phyloP scores from a whole-genome alignment of 352 stramenopile genomes.

The Paralagenidium karlingii region DNA sequence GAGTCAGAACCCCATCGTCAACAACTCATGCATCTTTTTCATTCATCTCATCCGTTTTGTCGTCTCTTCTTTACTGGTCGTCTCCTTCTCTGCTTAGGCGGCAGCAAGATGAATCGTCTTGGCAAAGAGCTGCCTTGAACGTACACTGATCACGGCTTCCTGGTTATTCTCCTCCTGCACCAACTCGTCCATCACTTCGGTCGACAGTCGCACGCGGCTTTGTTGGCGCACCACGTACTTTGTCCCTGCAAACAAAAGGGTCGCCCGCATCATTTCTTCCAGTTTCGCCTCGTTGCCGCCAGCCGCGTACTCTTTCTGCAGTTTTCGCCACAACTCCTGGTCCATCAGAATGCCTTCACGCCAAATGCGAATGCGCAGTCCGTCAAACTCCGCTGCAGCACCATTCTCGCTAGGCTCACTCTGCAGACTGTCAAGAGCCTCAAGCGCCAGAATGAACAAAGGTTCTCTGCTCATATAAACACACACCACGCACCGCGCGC shows the following conservation, averaged over 20 bases:
- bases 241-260: slow-evolving; percentile 51
- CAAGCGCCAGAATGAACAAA: slow-evolving; percentile 60
- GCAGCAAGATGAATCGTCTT: slow-evolving; percentile 69
- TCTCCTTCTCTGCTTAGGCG: too few relatives aligned
- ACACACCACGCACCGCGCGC: too few relatives aligned
- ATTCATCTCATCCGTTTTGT: too few relatives aligned
- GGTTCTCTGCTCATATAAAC: too few relatives aligned
- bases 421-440: slow-evolving; percentile 44
- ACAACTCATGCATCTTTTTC: too few relatives aligned
- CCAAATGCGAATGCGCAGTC: slow-evolving; percentile 32
- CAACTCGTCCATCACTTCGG: slow-evolving; percentile 50
- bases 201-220: slow-evolving; percentile 17
- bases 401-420: slow-evolving; percentile 9
- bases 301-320: slow-evolving; percentile 34
- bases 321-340: slow-evolving; percentile 31
- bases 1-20: too few relatives aligned
- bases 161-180: slow-evolving; percentile 17
- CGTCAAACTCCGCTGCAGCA: slow-evolving; percentile 22
- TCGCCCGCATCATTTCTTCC: slow-evolving; percentile 49
- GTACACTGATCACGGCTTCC: slow-evolving; percentile 33
- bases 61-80: too few relatives aligned
- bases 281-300: slow-evolving; percentile 49
- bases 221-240: slow-evolving; percentile 24
- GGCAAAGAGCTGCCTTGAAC: slow-evolving; percentile 44
- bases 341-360: slow-evolving; percentile 40